These are phyloP conservation scores for Aspergillus terreus DNA, from an alignment of 2,329 filamentous ascomycete genomes.

Conservation along the genomic window DNA sequence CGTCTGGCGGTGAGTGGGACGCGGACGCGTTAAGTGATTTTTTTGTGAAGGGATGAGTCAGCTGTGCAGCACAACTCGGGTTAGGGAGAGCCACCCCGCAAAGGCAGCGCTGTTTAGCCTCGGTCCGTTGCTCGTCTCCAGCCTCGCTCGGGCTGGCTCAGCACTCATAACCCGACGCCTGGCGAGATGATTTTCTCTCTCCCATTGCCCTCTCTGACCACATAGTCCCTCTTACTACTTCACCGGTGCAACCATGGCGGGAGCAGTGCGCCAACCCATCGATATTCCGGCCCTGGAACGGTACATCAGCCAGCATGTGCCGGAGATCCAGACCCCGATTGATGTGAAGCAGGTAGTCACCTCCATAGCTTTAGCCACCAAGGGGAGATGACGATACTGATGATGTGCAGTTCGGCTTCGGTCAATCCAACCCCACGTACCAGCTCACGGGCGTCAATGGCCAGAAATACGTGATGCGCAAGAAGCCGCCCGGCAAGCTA, in stretches of 20 bases:
- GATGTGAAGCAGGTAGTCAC: slow-evolving; percentile 76
- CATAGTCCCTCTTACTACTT: no score
- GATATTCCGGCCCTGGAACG: slow-evolving; percentile 73
- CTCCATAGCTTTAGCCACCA: not conserved
- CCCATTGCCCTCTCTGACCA: not conserved
- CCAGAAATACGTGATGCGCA: slow-evolving; percentile 80
- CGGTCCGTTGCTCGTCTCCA: slow-evolving; percentile 1
- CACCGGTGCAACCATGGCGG: slow-evolving; percentile 58
- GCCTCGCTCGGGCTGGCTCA: no score
- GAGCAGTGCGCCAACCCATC: slow-evolving; percentile 83
- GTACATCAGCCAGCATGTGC: slow-evolving; percentile 75
- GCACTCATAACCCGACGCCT: not conserved
- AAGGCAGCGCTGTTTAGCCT: slow-evolving; percentile 4
- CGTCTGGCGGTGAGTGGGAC: slow-evolving; percentile 18
- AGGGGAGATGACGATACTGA: not conserved
- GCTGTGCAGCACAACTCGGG: no score
- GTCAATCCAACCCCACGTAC: slow-evolving; percentile 97
- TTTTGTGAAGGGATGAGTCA: no score
- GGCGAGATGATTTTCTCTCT: not conserved
- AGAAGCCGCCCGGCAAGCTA: slow-evolving; percentile 94
- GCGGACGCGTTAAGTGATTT: no score
- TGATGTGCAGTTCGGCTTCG: slow-evolving; percentile 76
- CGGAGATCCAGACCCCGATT: slow-evolving; percentile 75
- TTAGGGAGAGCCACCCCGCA: slow-evolving; percentile 5
- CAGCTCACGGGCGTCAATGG: slow-evolving; percentile 72